Conservation (phyloP, 257 asterid species). For the Solanum dulcamara region DNA sequence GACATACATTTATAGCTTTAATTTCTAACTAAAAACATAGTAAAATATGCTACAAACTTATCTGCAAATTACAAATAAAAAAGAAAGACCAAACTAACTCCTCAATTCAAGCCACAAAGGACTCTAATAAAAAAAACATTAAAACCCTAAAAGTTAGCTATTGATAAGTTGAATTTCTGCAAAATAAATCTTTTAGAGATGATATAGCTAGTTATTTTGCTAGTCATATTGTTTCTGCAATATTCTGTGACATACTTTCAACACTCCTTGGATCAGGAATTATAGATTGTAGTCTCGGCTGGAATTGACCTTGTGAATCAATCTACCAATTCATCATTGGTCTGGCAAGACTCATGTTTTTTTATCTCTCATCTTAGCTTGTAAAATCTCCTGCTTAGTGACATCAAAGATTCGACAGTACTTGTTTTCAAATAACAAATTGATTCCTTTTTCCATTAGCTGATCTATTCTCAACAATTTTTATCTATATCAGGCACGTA, state of each 20-base stretch:
- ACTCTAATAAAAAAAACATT: background rate
- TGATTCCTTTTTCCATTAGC: background rate
- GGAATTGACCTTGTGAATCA: background rate
- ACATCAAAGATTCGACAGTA: background rate
- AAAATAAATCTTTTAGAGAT: no score
- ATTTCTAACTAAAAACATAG: background rate
- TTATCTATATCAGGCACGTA: background rate
- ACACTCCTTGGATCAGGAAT: background rate
- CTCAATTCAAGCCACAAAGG: background rate
- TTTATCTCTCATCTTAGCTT: background rate
- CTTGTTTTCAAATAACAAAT: background rate
- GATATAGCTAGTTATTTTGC: no score
- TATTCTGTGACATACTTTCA: background rate
- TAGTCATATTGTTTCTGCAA: background rate
- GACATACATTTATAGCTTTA: background rate
- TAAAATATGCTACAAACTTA: background rate
- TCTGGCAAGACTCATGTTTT: background rate
- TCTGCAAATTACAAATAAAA: background rate
- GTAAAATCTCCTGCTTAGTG: background rate
- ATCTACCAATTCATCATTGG: background rate
- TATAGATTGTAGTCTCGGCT: background rate
- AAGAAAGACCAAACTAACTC: background rate
- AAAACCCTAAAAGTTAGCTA: background rate
- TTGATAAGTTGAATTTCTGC: background rate
- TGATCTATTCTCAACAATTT: background rate